These are phyloP conservation scores for Chrysoporthe puriensis DNA, from an alignment of 2,329 filamentous ascomycete species.

Conservation along the genomic window DNA sequence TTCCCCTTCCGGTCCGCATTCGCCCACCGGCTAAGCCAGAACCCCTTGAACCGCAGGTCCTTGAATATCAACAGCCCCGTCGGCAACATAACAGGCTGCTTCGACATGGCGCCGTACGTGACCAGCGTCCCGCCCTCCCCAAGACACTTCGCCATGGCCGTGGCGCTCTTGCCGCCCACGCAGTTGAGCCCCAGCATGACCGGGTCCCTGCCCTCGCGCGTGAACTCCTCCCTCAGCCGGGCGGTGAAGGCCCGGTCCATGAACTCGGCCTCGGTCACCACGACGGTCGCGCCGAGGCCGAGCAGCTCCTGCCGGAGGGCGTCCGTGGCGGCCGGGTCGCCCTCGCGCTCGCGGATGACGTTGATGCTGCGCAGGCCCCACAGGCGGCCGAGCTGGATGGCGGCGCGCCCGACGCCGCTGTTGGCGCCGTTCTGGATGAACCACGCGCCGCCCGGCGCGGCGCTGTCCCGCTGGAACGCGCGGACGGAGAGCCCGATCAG, in stretches of 20 bases:
- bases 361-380: constrained; percentile 95
- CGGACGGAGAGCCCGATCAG: constrained; percentile 50
- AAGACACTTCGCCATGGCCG: constrained; percentile 76
- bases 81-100: constrained; percentile 80
- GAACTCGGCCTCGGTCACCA: constrained; percentile 61
- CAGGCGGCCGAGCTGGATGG: constrained; percentile 81
- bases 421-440: constrained; percentile 98
- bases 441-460: constrained; percentile 88
- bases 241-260: constrained; percentile 63
- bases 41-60: constrained; percentile 84
- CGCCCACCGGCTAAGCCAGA: constrained; percentile 94
- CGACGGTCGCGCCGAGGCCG: constrained; percentile 59
- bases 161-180: constrained; percentile 85
- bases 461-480: constrained; percentile 50
- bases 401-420: constrained; percentile 86
- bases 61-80: constrained; percentile 92
- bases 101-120: constrained; percentile 94
- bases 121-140: constrained; percentile 74
- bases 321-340: constrained; percentile 62
- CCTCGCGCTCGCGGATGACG: constrained; percentile 75
- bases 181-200: constrained; percentile 87
- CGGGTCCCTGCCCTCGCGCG: constrained; percentile 70
- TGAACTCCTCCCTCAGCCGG: constrained; percentile 62
- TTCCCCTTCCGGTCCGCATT: constrained; percentile 74
- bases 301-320: constrained; percentile 56